Percentiles rank a stretch among this genome's conserved stretches.
phyloP scores from a whole-genome alignment of 1,139 yeast genomes.

The Starmera stellimalicola region DNA sequence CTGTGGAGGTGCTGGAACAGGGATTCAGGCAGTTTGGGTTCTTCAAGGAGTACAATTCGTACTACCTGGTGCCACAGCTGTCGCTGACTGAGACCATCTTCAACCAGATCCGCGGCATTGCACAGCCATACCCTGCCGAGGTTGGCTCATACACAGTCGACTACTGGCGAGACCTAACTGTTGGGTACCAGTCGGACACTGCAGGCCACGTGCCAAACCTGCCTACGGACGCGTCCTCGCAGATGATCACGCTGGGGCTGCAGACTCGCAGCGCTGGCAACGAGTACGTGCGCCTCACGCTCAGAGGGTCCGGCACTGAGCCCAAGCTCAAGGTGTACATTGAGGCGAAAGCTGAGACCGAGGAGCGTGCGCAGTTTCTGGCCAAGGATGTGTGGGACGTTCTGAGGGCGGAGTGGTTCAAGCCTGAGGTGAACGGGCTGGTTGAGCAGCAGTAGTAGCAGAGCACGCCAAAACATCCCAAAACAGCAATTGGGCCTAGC shows the following conservation, averaged over 20 bases:
- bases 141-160: conserved; percentile 33
- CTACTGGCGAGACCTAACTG: conserved; percentile 77
- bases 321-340: conserved; percentile 90
- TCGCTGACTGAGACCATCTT: conserved; percentile 44
- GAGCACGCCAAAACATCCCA: no score
- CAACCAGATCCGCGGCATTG: conserved; percentile 30
- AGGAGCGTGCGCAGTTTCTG: conserved; percentile 34
- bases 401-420: conserved; percentile 49
- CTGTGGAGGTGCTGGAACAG: conserved; percentile 36
- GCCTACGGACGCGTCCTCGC: conserved; percentile 64
- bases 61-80: conserved; percentile 58
- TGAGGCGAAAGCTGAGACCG: conserved; percentile 53
- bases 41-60: conserved; percentile 80
- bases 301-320: conserved; percentile 94
- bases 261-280: conserved; percentile 8
- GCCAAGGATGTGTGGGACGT: conserved; percentile 66
- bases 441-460: conserved; percentile 3
- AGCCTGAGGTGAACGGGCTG: conserved; percentile 34
- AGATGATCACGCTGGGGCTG: conserved; percentile 70
- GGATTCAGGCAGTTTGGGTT: conserved; percentile 66
- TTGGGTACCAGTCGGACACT: conserved; percentile 71
- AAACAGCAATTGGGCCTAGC: no score
- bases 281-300: conserved; percentile 59
- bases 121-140: conserved; percentile 18
- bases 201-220: conserved; percentile 46